These are phyloP conservation scores for Pestalotiopsis sp. DNA, from an alignment of 2,329 filamentous ascomycete genomes.

Conservation along the genomic window DNA sequence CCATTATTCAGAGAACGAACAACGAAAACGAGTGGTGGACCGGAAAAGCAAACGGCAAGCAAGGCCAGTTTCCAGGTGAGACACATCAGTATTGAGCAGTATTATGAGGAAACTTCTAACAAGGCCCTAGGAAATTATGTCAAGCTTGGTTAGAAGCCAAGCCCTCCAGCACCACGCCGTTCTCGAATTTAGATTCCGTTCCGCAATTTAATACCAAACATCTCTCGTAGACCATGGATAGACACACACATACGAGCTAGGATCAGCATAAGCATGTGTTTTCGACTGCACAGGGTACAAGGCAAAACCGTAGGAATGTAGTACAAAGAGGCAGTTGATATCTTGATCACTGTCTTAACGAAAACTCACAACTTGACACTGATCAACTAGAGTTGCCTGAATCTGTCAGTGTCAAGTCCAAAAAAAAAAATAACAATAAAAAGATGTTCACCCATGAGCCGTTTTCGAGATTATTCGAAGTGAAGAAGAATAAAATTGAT, in stretches of 20 bases:
- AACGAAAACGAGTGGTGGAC: constrained; percentile 99
- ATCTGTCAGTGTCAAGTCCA: background rate
- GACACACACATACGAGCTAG: background rate
- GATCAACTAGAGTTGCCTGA: background rate
- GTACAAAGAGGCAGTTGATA: background rate
- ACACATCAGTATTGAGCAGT: constrained; percentile 14
- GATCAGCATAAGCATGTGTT: background rate
- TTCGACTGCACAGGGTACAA: background rate
- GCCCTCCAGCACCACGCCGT: background rate
- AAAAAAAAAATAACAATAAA: too few relatives aligned
- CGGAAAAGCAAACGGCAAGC: constrained; percentile 76
- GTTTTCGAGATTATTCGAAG: too few relatives aligned
- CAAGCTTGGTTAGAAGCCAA: constrained; percentile 37
- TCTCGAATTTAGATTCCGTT: background rate
- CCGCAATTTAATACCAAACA: background rate
- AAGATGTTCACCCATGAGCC: too few relatives aligned
- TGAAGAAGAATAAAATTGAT: too few relatives aligned
- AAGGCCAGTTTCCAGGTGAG: constrained; percentile 94
- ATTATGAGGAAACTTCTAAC: background rate
- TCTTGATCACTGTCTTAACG: background rate
- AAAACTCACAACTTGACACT: too few relatives aligned
- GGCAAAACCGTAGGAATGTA: background rate
- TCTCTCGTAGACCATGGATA: background rate
- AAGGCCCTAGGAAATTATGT: constrained; percentile 53
- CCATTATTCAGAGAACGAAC: constrained; percentile 79